Percentiles rank a stretch among this genome's conserved stretches.
Evolutionary conservation across 1,139 yeast species (phyloP).

Genomic region (Debaryomyces robertsiae): DNA sequence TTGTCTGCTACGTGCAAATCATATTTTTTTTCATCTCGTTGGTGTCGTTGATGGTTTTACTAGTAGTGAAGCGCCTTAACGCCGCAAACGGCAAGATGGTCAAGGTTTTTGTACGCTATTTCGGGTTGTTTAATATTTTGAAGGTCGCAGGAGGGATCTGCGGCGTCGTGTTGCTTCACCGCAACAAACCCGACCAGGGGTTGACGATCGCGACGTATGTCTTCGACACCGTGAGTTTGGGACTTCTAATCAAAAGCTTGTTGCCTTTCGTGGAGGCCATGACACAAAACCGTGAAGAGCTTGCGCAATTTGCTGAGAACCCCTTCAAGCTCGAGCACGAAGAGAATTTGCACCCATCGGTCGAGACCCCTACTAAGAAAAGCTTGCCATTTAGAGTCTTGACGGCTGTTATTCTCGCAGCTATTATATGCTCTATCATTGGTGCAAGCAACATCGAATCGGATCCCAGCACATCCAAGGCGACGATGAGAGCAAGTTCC

Average conservation of each 20-base stretch:
- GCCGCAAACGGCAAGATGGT: slow-evolving; percentile 7
- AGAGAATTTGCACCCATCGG: background rate
- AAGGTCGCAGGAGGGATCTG: slow-evolving; percentile 24
- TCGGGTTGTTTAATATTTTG: slow-evolving; percentile 16
- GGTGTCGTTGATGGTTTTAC: slow-evolving; percentile 5
- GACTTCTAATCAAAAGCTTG: slow-evolving; percentile 19
- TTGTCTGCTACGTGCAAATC: slow-evolving; percentile 20
- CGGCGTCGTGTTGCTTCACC: slow-evolving; percentile 16
- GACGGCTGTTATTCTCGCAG: slow-evolving; percentile 19
- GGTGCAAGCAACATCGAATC: slow-evolving; percentile 13
- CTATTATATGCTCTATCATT: slow-evolving; percentile 19
- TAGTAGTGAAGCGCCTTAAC: slow-evolving; percentile 1
- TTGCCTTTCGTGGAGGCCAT: slow-evolving; percentile 16
- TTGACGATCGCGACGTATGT: slow-evolving; percentile 22
- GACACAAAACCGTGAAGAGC: slow-evolving; percentile 1
- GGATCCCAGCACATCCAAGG: background rate
- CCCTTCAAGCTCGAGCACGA: slow-evolving; percentile 1
- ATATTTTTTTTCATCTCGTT: slow-evolving; percentile 17
- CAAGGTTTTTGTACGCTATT: slow-evolving; percentile 12
- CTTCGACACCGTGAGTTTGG: slow-evolving; percentile 23
- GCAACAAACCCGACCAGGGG: slow-evolving; percentile 10
- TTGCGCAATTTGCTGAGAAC: background rate
- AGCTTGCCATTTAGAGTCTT: slow-evolving; percentile 15
- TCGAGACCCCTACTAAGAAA: background rate
- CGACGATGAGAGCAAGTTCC: slow-evolving; percentile 1